Percentiles rank a stretch among this genome's conserved stretches.
phyloP scores from a whole-genome alignment of 192 early-diverging fungal species.

The Gigaspora rosea region DNA sequence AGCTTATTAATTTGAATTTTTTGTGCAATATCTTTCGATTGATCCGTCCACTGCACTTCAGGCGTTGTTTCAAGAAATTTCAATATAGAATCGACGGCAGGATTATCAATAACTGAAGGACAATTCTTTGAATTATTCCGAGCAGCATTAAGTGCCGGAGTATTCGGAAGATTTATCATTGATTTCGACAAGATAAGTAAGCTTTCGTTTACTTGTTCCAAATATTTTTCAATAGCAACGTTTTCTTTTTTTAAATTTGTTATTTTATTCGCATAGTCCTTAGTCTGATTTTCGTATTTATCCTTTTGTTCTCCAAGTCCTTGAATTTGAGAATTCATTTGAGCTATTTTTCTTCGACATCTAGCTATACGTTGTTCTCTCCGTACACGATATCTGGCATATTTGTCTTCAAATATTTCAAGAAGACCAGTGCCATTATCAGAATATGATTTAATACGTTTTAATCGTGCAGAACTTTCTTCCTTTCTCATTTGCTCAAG shows the following conservation, averaged over 20 bases:
- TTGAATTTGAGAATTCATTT: background rate
- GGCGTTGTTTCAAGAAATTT: background rate
- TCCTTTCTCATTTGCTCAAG: slow-evolving; percentile 17
- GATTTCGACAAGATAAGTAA: background rate
- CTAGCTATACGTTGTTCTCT: slow-evolving; percentile 40
- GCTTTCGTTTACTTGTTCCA: background rate
- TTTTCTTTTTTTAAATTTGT: background rate
- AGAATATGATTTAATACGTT: background rate
- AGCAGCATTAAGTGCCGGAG: background rate
- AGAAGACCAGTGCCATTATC: slow-evolving; percentile 34
- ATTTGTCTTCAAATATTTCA: slow-evolving; percentile 46
- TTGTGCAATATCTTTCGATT: background rate
- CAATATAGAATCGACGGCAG: background rate
- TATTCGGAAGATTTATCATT: no score
- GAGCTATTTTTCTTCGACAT: slow-evolving; percentile 29
- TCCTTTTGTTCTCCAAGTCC: background rate
- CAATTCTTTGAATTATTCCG: background rate
- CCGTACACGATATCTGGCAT: slow-evolving; percentile 38
- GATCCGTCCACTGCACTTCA: background rate
- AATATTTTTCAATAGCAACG: background rate
- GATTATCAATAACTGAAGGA: background rate
- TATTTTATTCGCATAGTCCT: background rate
- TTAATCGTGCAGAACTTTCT: background rate
- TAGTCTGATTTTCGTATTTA: background rate
- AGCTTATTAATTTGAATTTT: background rate